Evolutionary conservation across 2,329 filamentous ascomycete species (phyloP).

Genomic region (Chaetomiaceae sp.): DNA sequence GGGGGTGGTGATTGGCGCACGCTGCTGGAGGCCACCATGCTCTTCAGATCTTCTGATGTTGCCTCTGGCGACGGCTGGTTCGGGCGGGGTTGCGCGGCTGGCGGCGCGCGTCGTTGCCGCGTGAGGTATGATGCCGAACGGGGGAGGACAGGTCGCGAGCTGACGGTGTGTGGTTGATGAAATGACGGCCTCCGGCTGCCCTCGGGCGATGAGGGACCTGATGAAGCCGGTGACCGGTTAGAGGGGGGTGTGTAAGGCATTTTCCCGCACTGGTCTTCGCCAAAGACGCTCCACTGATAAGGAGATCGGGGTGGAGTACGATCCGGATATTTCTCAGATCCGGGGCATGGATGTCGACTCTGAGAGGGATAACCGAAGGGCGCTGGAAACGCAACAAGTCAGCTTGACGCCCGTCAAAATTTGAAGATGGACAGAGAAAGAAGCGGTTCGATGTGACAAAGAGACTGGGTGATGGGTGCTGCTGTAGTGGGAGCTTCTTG

Average conservation of each 20-base stretch:
- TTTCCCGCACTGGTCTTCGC: conserved; percentile 27
- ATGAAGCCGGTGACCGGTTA: conserved; percentile 58
- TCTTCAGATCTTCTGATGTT: conserved; percentile 47
- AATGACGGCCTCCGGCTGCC: conserved; percentile 56
- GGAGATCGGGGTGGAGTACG: neutral
- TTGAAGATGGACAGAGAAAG: neutral
- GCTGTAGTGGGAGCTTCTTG: neutral
- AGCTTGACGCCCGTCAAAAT: neutral
- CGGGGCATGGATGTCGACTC: conserved; percentile 18
- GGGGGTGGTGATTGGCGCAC: conserved; percentile 82
- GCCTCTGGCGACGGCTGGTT: conserved; percentile 44
- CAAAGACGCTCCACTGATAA: conserved; percentile 23
- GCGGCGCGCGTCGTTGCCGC: conserved; percentile 57
- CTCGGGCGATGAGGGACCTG: conserved; percentile 52
- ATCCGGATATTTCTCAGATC: conserved; percentile 7
- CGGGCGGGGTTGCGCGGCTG: conserved; percentile 33
- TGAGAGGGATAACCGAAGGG: neutral
- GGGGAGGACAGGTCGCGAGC: conserved; percentile 50
- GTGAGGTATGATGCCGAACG: conserved; percentile 62
- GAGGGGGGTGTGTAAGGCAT: conserved; percentile 89
- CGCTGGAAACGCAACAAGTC: neutral
- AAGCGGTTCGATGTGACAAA: neutral
- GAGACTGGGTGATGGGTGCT: too few species aligned
- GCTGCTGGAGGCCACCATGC: conserved; percentile 50
- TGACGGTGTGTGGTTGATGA: conserved; percentile 34